phyloP scores from a whole-genome alignment of 2,329 filamentous ascomycete species.

The Ophiocordyceps camponoti-leonardi region DNA sequence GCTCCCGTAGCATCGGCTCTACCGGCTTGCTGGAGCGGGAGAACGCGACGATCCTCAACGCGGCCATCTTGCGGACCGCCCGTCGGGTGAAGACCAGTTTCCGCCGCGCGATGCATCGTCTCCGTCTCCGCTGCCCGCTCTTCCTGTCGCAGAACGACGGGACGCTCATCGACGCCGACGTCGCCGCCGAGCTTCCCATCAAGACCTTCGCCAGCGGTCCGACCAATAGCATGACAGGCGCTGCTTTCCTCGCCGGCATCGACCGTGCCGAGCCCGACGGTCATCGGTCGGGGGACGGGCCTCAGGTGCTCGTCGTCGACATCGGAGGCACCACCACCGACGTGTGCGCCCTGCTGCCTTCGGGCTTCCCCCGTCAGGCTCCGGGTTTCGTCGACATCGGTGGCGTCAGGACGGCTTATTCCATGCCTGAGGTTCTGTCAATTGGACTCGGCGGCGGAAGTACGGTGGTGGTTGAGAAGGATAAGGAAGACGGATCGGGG shows the following conservation, averaged over 20 bases:
- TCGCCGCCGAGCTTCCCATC: conserved; percentile 30
- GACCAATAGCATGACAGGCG: conserved; percentile 35
- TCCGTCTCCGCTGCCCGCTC: conserved; percentile 23
- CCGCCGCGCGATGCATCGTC: conserved; percentile 23
- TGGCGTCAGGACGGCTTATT: conserved; percentile 41
- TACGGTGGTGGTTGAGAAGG: conserved; percentile 9
- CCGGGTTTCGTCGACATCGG: conserved; percentile 39
- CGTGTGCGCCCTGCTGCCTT: conserved; percentile 37
- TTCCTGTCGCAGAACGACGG: conserved; percentile 37
- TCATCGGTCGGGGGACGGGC: conserved; percentile 1
- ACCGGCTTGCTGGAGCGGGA: conserved; percentile 28
- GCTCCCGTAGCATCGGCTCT: conserved; percentile 24
- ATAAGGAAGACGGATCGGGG: not conserved
- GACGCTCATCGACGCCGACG: conserved; percentile 28
- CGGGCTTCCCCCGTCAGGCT: conserved; percentile 42
- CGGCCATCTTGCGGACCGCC: conserved; percentile 29
- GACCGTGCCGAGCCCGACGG: conserved; percentile 10
- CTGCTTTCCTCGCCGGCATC: conserved; percentile 33
- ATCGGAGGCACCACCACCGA: conserved; percentile 46
- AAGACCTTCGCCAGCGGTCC: conserved; percentile 35
- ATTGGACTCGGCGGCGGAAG: conserved; percentile 39
- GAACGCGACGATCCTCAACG: conserved; percentile 38
- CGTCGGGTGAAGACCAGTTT: conserved; percentile 29
- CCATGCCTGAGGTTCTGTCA: conserved; percentile 36
- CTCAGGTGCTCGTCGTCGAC: conserved; percentile 32